Conservation (phyloP, 495 filamentous ascomycete genomes). For the Aspergillus leporis region DNA sequence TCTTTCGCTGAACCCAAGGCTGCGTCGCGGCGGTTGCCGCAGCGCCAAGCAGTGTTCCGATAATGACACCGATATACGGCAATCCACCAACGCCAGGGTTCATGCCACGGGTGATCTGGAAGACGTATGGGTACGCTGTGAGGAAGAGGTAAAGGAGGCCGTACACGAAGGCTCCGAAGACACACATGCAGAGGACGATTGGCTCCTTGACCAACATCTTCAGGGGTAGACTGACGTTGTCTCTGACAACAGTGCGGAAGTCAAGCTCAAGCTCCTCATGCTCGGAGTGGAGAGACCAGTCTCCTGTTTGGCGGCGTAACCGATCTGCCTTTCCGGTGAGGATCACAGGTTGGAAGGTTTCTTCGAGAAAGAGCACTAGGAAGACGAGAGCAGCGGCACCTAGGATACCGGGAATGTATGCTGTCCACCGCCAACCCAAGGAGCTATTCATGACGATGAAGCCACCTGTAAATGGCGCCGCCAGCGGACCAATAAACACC, state of each 20-base stretch:
- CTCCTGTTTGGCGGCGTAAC: conserved; percentile 59
- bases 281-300: conserved; percentile 36
- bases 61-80: conserved; percentile 56
- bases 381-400: conserved; percentile 23
- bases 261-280: conserved; percentile 39
- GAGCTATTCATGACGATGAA: conserved; percentile 26
- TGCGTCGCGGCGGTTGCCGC: conserved; percentile 31
- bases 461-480: conserved; percentile 43
- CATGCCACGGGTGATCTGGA: conserved; percentile 49
- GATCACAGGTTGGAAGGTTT: conserved; percentile 70
- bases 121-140: conserved; percentile 56
- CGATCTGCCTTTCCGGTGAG: conserved; percentile 62
- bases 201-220: conserved; percentile 72
- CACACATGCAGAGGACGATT: conserved; percentile 67
- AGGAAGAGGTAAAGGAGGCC: conserved; percentile 62
- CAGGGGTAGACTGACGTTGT: conserved; percentile 39
- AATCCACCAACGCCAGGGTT: conserved; percentile 50
- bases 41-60: conserved; percentile 51
- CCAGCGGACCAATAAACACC: conserved; percentile 43
- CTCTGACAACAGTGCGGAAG: conserved; percentile 31
- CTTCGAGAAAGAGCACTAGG: conserved; percentile 43
- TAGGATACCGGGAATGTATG: conserved; percentile 22
- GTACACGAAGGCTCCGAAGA: conserved; percentile 58
- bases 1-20: conserved; percentile 6
- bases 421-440: conserved; percentile 28